Conservation (phyloP, 2,329 filamentous ascomycete species). For the Venturia oleaginea region DNA sequence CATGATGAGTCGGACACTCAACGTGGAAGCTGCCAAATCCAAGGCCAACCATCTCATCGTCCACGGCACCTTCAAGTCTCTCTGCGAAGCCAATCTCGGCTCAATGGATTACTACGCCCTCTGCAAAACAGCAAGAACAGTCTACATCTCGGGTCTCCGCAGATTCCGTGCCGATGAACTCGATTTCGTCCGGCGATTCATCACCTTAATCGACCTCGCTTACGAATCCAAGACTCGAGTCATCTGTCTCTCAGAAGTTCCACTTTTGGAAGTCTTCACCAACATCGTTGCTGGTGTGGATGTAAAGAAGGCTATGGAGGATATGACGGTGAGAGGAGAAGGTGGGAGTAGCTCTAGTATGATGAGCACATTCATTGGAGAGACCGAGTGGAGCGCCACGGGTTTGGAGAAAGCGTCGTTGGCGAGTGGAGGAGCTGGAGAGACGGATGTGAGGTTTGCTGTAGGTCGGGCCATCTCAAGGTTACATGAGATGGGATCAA, state of each 20-base stretch:
- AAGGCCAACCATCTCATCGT: conserved; percentile 69
- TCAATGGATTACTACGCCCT: conserved; percentile 94
- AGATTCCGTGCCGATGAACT: conserved; percentile 80
- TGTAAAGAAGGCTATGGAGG: conserved; percentile 11
- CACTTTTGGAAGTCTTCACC: conserved; percentile 19
- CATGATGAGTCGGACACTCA: conserved; percentile 18
- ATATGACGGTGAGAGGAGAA: conserved; percentile 20
- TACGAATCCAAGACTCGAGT: conserved; percentile 53
- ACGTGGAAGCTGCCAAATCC: conserved; percentile 13
- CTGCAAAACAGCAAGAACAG: conserved; percentile 80
- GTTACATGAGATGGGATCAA: conserved; percentile 22
- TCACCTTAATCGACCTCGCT: conserved; percentile 93
- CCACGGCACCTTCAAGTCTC: conserved; percentile 49
- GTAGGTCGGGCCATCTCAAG: conserved; percentile 21
- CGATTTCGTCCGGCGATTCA: conserved; percentile 85
- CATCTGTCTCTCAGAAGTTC: conserved; percentile 17
- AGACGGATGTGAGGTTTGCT: conserved; percentile 23
- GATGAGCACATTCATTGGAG: conserved; percentile 23
- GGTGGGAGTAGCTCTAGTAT: conserved; percentile 22
- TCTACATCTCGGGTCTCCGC: conserved; percentile 83
- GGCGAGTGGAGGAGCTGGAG: conserved; percentile 22
- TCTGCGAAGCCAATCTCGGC: conserved; percentile 33
- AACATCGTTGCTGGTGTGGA: conserved; percentile 19
- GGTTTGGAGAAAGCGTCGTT: conserved; percentile 20
- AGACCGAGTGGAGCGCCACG: conserved; percentile 23